Evolutionary conservation across 345 rosid species (phyloP).

Genomic region (Barbarea vulgaris): DNA sequence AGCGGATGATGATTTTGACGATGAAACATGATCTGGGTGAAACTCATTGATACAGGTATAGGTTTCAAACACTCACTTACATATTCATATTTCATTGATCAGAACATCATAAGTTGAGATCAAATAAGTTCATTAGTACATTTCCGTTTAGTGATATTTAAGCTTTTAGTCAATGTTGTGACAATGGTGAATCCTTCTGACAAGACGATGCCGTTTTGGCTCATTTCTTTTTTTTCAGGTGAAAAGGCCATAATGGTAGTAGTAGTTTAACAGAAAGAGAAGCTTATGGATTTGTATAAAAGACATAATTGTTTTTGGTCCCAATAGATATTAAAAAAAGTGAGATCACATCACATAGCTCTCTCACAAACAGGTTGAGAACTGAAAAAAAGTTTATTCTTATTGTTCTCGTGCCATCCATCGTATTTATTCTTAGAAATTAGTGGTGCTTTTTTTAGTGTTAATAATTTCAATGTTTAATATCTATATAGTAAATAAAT

Average conservation of each 20-base stretch:
- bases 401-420: constrained; percentile 2
- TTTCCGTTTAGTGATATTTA: neutral
- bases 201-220: neutral
- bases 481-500: neutral
- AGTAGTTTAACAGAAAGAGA: constrained; percentile 25
- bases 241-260: constrained; percentile 11
- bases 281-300: constrained; percentile 28
- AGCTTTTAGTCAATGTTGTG: neutral
- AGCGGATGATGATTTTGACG: constrained; percentile 83
- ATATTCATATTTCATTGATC: neutral
- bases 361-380: constrained; percentile 19
- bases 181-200: constrained; percentile 14
- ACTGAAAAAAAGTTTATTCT: constrained; percentile 31
- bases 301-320: constrained; percentile 29
- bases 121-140: neutral
- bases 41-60: constrained; percentile 54
- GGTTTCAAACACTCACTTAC: neutral
- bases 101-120: neutral
- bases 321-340: constrained; percentile 25
- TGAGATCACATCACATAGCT: constrained; percentile 29
- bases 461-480: neutral
- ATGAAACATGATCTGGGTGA: constrained; percentile 62
- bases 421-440: constrained; percentile 8
- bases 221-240: constrained; percentile 27
- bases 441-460: neutral